Base-by-base conservation (phyloP, 352 stramenopile species). In the Hyaloperonospora brassicae region DNA sequence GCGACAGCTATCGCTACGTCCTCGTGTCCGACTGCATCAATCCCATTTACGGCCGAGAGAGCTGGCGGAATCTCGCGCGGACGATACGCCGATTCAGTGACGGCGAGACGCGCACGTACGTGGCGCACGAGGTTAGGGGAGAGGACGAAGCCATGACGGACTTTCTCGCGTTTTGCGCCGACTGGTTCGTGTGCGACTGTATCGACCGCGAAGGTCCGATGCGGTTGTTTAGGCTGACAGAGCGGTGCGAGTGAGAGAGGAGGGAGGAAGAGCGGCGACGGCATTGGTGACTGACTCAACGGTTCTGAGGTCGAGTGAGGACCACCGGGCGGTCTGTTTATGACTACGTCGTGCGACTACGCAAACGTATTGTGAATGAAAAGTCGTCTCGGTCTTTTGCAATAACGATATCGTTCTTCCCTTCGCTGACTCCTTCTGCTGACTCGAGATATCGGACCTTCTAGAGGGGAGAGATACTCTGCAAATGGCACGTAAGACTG, bases 11-110 rank as follows among this genome's bases (percentile, higher is more conserved):
- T 49, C 54, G 71, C 54, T 88, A 78, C 64, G 80, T 93, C 48
- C 61, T 93, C 45, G 60, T 91, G 21, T 93, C 83, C 3, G 83
- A 93, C 57, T 93, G 83, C 51, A 90, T 93, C 54, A 93, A 93
- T 44, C 79, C 83, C 46, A 89, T 93, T 53, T 93, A 93, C 61
- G 83, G 80, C 38, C 59, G 68, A 50, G 72, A 90, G 25, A 90
- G 79, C 39, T 93, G 83, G 83, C 64, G 80, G 21, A 79, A 87
- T 34, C 62, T 93, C 10, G 83, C 80, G 11, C 58, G 68, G 34
- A 90, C 78, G 49, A 90, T 93, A 50, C 25, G 56, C 39, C 66
- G 66, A 24, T 76, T 93, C 13, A 87, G 78, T 39, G 42, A 69
- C 35, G 46, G 48, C 0, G 14, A 73, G 17, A 87, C 83, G 7